Evolutionary conservation across 148 eudicot genomes (phyloP).

Genomic region (Arbutus unedo): DNA sequence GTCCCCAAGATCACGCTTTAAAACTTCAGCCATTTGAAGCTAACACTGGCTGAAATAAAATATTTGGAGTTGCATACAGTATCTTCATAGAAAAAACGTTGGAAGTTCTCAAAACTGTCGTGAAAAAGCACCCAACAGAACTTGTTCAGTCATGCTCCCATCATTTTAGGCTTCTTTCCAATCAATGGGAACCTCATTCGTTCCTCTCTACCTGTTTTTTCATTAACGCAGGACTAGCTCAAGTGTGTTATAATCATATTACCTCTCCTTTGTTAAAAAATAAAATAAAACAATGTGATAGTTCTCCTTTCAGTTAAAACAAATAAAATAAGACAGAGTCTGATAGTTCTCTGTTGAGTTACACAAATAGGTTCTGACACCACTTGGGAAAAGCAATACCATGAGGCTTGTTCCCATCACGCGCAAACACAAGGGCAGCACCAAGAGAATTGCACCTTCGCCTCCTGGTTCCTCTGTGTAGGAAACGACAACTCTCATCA

Average conservation of each 20-base stretch:
- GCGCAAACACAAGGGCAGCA: conserved; percentile 70
- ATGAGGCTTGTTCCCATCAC: conserved; percentile 41
- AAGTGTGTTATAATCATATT: background rate
- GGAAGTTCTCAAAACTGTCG: background rate
- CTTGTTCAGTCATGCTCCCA: background rate
- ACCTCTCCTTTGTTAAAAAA: background rate
- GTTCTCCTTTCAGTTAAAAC: background rate
- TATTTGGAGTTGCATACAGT: background rate
- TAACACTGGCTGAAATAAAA: background rate
- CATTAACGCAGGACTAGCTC: background rate
- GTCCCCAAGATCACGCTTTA: background rate
- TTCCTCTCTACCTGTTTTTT: background rate
- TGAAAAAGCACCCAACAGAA: background rate
- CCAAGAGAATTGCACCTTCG: conserved; percentile 25
- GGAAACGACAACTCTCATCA: conserved; percentile 49
- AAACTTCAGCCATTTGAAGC: background rate
- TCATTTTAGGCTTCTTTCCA: conserved; percentile 6
- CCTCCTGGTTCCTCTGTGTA: conserved; percentile 26
- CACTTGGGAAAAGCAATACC: conserved; percentile 32
- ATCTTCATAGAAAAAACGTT: background rate
- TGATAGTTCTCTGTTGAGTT: conserved; percentile 4
- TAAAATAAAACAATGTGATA: background rate
- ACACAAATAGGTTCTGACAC: background rate
- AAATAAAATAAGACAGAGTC: background rate
- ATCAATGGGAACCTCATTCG: background rate